Percentiles rank a stretch among this genome's conserved stretches.
Evolutionary conservation across 306 rosid genomes (phyloP).

Genomic region (Vigna unguiculata): DNA sequence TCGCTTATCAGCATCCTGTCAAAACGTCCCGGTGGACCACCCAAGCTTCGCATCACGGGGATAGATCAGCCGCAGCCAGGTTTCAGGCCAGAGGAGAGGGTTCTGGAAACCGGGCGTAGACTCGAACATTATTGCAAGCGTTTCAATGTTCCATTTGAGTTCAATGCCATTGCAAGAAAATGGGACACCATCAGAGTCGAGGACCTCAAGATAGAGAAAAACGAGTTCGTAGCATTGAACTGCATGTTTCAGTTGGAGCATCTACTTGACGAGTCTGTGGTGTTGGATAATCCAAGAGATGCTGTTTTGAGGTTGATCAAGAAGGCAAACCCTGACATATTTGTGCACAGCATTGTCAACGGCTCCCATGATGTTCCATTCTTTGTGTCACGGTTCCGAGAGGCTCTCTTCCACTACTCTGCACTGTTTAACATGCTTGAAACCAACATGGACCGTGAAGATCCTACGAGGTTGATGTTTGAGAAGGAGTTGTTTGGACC

Average conservation of each 20-base stretch:
- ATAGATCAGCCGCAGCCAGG: slow-evolving; percentile 69
- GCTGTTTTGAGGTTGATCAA: slow-evolving; percentile 61
- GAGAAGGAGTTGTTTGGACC: slow-evolving; percentile 65
- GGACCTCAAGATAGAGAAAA: slow-evolving; percentile 55
- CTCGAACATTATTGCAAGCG: slow-evolving; percentile 63
- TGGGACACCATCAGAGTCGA: slow-evolving; percentile 70
- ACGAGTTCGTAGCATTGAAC: slow-evolving; percentile 64
- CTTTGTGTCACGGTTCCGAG: slow-evolving; percentile 71
- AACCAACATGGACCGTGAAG: slow-evolving; percentile 46
- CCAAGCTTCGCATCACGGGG: slow-evolving; percentile 75
- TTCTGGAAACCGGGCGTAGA: slow-evolving; percentile 67
- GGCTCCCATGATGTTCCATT: slow-evolving; percentile 68
- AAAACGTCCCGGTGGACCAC: slow-evolving; percentile 60
- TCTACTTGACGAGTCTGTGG: slow-evolving; percentile 69
- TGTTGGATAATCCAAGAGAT: slow-evolving; percentile 57
- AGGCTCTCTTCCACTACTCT: slow-evolving; percentile 65
- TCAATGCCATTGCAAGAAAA: slow-evolving; percentile 53
- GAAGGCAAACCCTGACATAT: slow-evolving; percentile 62
- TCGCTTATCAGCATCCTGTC: slow-evolving; percentile 55
- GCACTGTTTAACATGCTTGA: slow-evolving; percentile 68
- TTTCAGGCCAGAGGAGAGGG: slow-evolving; percentile 59
- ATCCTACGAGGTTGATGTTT: slow-evolving; percentile 58
- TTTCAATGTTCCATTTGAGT: slow-evolving; percentile 70
- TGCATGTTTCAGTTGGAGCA: slow-evolving; percentile 51
- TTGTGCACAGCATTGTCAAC: slow-evolving; percentile 51